These are phyloP conservation scores for Euptelea pleiosperma DNA, from an alignment of 164 flowering plant genomes.

Conservation along the genomic window DNA sequence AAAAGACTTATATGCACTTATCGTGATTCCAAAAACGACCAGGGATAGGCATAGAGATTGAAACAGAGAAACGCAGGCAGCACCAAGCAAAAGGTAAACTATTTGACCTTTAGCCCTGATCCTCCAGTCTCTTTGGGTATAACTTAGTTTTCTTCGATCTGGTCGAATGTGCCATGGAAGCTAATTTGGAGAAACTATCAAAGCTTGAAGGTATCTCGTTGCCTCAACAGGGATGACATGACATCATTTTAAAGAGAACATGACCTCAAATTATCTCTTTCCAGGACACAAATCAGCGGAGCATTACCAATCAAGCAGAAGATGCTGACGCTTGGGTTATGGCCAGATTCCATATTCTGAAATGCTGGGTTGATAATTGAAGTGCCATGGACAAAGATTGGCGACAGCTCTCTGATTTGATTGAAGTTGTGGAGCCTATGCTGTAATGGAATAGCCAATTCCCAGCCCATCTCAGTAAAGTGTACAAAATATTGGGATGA, in stretches of 20 bases:
- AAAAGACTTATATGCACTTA: too few relatives aligned
- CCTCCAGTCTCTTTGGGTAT: neutral
- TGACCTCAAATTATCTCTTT: neutral
- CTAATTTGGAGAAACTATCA: conserved; percentile 13
- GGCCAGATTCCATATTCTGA: conserved; percentile 44
- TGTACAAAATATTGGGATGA: conserved; percentile 5
- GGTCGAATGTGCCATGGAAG: conserved; percentile 17
- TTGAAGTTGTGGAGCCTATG: conserved; percentile 6
- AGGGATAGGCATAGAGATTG: conserved; percentile 42
- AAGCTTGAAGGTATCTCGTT: conserved; percentile 13
- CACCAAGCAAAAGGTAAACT: conserved; percentile 25
- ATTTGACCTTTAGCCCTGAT: neutral
- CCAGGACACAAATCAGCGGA: conserved; percentile 17
- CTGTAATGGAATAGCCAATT: neutral
- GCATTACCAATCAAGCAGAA: conserved; percentile 9
- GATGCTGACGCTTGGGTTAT: conserved; percentile 40
- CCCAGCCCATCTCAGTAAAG: neutral
- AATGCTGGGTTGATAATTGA: conserved; percentile 29
- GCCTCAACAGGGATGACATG: neutral
- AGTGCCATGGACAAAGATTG: conserved; percentile 15
- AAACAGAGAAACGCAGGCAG: conserved; percentile 38
- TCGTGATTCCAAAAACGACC: too few relatives aligned
- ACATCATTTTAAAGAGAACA: conserved; percentile 10
- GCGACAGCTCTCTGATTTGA: conserved; percentile 7
- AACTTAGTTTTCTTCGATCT: conserved; percentile 5